Conservation (phyloP, 2,329 filamentous ascomycete species). For the Calonectria montana region DNA sequence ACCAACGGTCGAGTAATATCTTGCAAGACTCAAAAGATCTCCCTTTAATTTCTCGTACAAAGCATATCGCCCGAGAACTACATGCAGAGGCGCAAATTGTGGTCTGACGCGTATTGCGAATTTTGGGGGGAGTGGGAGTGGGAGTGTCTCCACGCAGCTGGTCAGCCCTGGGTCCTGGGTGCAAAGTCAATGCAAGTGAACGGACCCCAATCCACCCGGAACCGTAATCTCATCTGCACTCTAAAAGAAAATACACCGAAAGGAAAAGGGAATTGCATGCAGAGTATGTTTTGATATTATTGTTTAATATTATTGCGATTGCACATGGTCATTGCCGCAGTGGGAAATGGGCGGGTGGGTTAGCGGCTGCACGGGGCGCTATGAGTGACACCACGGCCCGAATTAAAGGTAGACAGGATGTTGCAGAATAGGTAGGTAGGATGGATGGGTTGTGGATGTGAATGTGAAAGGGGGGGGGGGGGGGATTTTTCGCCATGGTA, state of each 20-base stretch:
- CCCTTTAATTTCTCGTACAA: neutral
- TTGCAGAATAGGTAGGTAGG: neutral
- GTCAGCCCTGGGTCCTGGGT: slow-evolving; percentile 3
- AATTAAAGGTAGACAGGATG: neutral
- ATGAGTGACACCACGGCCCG: neutral
- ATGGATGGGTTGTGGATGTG: too few species aligned
- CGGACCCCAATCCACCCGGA: neutral
- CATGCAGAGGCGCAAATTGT: neutral
- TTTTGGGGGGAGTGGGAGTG: neutral
- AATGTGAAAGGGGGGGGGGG: neutral
- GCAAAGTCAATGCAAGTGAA: slow-evolving; percentile 14
- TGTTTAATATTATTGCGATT: neutral
- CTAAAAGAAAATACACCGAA: neutral
- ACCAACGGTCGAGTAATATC: neutral
- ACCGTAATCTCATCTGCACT: neutral
- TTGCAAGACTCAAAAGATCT: neutral
- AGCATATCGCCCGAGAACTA: neutral
- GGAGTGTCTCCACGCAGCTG: neutral
- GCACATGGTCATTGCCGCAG: neutral
- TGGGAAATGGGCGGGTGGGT: neutral
- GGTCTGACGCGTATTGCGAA: neutral
- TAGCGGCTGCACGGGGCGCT: neutral
- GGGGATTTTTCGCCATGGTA: neutral
- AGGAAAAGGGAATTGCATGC: neutral
- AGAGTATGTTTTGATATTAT: neutral